These are phyloP conservation scores for Globisporangium cystogenes DNA, from an alignment of 352 stramenopile species.

Conservation along the genomic window DNA sequence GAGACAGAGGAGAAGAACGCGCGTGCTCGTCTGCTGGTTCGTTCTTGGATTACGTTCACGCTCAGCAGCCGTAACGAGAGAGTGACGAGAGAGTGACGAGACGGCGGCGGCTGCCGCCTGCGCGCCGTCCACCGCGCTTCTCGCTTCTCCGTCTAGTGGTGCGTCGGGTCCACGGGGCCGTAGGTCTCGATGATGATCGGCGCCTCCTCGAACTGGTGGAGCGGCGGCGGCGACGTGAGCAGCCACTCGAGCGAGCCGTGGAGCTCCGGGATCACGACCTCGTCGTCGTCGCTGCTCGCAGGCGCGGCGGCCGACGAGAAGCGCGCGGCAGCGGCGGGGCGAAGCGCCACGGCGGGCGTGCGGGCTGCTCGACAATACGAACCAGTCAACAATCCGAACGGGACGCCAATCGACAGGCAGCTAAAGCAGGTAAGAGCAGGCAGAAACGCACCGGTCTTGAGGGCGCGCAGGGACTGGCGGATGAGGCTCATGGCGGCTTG, in stretches of 20 bases:
- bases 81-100: too few relatives aligned
- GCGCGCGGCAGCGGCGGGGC: conserved; percentile 32
- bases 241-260: conserved; percentile 84
- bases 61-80: not conserved
- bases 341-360: conserved; percentile 37
- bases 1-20: too few relatives aligned
- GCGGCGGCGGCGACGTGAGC: conserved; percentile 70
- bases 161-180: conserved; percentile 74
- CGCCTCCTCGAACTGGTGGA: conserved; percentile 88
- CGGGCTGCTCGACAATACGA: conserved; percentile 25
- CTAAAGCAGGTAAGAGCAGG: not conserved
- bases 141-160: conserved; percentile 64
- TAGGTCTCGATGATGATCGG: conserved; percentile 88
- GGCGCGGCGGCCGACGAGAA: conserved; percentile 55
- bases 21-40: too few relatives aligned
- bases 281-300: conserved; percentile 47
- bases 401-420: too few relatives aligned
- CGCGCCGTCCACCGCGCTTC: too few relatives aligned
- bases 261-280: conserved; percentile 81
- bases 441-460: conserved; percentile 66
- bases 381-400: conserved; percentile 8
- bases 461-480: conserved; percentile 67
- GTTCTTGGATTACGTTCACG: too few relatives aligned
- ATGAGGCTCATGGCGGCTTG: conserved; percentile 75
- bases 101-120: too few relatives aligned